phyloP scores from a whole-genome alignment of 345 rosid genomes.

The Anastatica hierochuntica region DNA sequence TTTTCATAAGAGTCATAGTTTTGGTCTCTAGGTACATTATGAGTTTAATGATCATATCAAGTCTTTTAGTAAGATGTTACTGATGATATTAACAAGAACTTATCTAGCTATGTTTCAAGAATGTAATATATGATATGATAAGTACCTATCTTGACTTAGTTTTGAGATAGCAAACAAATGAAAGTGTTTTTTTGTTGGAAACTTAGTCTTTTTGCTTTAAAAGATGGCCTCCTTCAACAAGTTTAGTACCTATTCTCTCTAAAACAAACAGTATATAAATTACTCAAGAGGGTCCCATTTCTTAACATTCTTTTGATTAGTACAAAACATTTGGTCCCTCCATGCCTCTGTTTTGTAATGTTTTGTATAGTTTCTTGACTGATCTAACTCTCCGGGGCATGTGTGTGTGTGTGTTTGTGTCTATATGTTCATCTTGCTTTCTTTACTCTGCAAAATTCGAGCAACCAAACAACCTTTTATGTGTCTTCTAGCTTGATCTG shows the following conservation, averaged over 20 bases:
- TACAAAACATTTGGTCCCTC: constrained; percentile 40
- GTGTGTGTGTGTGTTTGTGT: constrained; percentile 11
- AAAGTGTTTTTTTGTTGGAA: not conserved
- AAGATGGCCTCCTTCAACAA: constrained; percentile 70
- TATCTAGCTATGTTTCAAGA: constrained; percentile 31
- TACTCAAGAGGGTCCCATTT: constrained; percentile 34
- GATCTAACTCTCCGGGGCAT: no score
- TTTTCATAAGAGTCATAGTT: constrained; percentile 30
- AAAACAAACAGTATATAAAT: constrained; percentile 35
- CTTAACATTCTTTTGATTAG: constrained; percentile 45
- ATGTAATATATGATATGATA: constrained; percentile 8
- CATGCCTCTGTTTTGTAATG: constrained; percentile 32
- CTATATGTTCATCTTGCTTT: constrained; percentile 13
- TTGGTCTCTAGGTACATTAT: constrained; percentile 29
- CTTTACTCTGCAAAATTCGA: constrained; percentile 12
- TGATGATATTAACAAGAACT: constrained; percentile 1
- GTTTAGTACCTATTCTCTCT: constrained; percentile 85
- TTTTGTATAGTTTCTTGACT: no score
- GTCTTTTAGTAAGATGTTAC: constrained; percentile 14
- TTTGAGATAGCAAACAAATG: constrained; percentile 37
- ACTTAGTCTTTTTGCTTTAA: constrained; percentile 54
- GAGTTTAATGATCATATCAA: constrained; percentile 19
- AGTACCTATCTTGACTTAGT: no score
- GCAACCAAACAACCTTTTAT: no score
- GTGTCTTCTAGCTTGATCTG: no score